Conservation (phyloP, 768 basidiomycete species). For the Rhizopogon vesiculosus region DNA sequence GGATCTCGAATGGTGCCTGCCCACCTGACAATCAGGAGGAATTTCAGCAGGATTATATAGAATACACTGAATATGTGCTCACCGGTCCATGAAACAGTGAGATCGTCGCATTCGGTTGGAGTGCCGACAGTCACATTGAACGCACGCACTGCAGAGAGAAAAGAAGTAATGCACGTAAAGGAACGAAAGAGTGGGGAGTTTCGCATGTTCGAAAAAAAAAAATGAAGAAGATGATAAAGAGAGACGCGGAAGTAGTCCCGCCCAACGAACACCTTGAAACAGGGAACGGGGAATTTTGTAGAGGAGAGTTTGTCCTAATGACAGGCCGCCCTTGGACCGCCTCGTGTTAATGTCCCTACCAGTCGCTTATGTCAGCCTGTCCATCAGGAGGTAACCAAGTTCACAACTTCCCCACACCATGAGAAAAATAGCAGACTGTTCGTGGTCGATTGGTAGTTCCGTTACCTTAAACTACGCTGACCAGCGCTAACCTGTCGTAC, state of each 20-base stretch:
- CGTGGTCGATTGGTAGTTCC: neutral
- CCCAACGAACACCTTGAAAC: conserved; percentile 4
- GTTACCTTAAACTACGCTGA: too few relatives aligned
- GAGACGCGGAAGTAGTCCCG: conserved; percentile 5
- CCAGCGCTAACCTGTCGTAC: neutral
- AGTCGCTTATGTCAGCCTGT: conserved; percentile 5
- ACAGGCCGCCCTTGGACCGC: too few relatives aligned
- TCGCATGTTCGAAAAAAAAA: conserved; percentile 20
- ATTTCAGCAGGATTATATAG: conserved; percentile 4
- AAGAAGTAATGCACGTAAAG: conserved; percentile 17
- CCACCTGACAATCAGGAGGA: conserved; percentile 40
- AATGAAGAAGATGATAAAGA: conserved; percentile 9
- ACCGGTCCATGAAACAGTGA: conserved; percentile 65
- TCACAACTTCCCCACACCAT: neutral
- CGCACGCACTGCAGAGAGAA: conserved; percentile 15
- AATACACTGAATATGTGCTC: conserved; percentile 11
- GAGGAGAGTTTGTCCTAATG: neutral
- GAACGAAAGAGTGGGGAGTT: conserved; percentile 19
- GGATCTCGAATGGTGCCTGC: conserved; percentile 43
- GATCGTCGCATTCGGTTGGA: conserved; percentile 57
- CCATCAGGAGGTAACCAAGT: neutral
- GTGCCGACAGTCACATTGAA: conserved; percentile 48
- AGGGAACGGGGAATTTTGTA: conserved; percentile 6
- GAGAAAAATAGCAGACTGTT: too few relatives aligned
- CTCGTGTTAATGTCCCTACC: neutral